Conservation (phyloP, 306 rosid species). For the Cicer judaicum region DNA sequence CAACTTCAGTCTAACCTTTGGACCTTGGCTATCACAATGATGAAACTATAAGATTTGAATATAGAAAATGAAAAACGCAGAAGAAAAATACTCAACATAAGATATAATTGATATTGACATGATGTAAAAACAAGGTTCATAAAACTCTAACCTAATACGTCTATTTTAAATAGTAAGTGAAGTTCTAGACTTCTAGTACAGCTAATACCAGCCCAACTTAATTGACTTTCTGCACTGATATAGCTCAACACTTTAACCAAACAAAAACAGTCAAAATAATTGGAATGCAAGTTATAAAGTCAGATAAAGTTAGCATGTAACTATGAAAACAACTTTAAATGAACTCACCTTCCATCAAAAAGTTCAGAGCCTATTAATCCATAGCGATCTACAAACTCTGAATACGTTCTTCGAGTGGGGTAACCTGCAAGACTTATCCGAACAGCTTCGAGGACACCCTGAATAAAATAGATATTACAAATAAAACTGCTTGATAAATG, state of each 20-base stretch:
- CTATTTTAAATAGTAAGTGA: conserved; percentile 11
- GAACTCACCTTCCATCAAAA: conserved; percentile 76
- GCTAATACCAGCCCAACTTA: conserved; percentile 16
- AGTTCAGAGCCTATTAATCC: conserved; percentile 79
- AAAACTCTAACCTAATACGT: not conserved
- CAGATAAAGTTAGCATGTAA: conserved; percentile 2
- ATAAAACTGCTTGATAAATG: conserved; percentile 1
- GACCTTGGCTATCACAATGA: not conserved
- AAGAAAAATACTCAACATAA: not conserved
- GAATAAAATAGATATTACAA: conserved; percentile 41
- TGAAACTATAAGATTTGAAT: not conserved
- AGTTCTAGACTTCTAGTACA: not conserved
- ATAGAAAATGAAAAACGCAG: not conserved
- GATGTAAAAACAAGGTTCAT: not conserved
- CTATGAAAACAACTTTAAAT: conserved; percentile 6
- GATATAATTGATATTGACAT: not conserved
- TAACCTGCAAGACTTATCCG: conserved; percentile 98
- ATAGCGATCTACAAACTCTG: conserved; percentile 94
- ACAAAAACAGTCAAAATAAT: conserved; percentile 29
- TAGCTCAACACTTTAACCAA: not conserved
- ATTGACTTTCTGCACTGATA: not conserved
- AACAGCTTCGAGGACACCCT: conserved; percentile 99
- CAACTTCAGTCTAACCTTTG: not conserved
- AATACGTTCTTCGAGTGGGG: conserved; percentile 86
- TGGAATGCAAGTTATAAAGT: conserved; percentile 8